These are phyloP conservation scores for Phytophthora megakarya DNA, from an alignment of 352 stramenopile genomes.

Conservation along the genomic window DNA sequence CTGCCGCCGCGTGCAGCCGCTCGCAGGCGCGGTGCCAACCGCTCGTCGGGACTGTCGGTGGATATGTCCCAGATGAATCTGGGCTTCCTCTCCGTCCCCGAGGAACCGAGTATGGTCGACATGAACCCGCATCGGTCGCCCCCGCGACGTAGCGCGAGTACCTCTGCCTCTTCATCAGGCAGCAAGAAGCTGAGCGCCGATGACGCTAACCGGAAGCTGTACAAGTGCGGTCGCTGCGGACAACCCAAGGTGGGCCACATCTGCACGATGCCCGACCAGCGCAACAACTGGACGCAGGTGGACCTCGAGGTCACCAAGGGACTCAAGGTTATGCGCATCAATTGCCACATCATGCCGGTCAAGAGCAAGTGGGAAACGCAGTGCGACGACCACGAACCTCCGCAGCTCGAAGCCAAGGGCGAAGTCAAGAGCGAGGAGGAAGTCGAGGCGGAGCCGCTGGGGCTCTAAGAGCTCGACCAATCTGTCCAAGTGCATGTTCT, in stretches of 20 bases:
- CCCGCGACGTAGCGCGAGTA: conserved; percentile 25
- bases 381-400: conserved; percentile 63
- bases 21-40: conserved; percentile 38
- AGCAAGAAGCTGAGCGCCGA: conserved; percentile 40
- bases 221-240: conserved; percentile 87
- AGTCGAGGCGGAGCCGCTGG: conserved; percentile 34
- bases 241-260: conserved; percentile 88
- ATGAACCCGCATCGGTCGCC: conserved; percentile 38
- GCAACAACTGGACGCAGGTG: conserved; percentile 87
- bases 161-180: conserved; percentile 24
- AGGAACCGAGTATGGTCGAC: conserved; percentile 59
- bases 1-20: conserved; percentile 37
- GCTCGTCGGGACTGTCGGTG: conserved; percentile 80
- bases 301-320: conserved; percentile 81
- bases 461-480: conserved; percentile 17
- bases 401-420: conserved; percentile 25
- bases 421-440: conserved; percentile 38
- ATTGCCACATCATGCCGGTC: conserved; percentile 73
- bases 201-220: conserved; percentile 74
- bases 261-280: conserved; percentile 84
- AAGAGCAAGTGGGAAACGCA: conserved; percentile 69
- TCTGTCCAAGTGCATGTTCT: conserved; percentile 21
- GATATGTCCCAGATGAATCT: conserved; percentile 87
- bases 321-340: conserved; percentile 71
- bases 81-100: conserved; percentile 65